Base-by-base conservation (phyloP, 73 alveolate species). In the Uronychia binucleata region DNA sequence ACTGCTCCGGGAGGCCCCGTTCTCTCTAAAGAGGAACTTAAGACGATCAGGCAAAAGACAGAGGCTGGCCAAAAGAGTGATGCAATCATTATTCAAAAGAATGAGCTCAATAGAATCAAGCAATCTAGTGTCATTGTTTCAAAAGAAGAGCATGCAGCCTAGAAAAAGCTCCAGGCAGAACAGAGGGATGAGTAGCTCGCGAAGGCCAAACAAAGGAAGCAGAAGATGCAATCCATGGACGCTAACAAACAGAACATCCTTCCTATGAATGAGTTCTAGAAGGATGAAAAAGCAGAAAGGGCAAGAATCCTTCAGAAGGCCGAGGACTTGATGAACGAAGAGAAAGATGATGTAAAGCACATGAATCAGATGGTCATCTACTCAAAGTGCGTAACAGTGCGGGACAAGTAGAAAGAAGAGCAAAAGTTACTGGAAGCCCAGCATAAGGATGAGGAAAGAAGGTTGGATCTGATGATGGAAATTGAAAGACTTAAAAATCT, bases 391-490 rank as follows among this genome's bases (percentile, higher is more conserved):
- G 97, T 93, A 25, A 93, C 94, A 57, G 89, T 93, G 58, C 80
- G 97, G 29, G 97, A 93, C 35, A 79, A 91, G 26, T 96, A 93
- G 77, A 90, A 81, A 60, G 88, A 85, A 78, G 97, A 93, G 81
- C 89, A 79, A 77, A 92, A 93, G 94, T 57, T 28, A 59, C 88
- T 93, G 93, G 96, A 93, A 28, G 79, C 86, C 31, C 84, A 90
- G 84, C 77, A 78, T 75, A 93, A 93, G 76, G 94, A 90, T 35
- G 94, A 93, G 94, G 96, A 93, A 76, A 85, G 91, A 31, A 92
- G 88, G 76, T 79, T 93, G 84, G 97, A 93, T 67, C 83, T 86
- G 33, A 93, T 93, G 97, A 93, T 93, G 97, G 97, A 93, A 86
- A 86, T 93, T 33, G 97, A 93, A 86, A 86, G 97, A 59, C 86